Evolutionary conservation across 305 asterid genomes (phyloP).

Genomic region (Solanum hybrid): DNA sequence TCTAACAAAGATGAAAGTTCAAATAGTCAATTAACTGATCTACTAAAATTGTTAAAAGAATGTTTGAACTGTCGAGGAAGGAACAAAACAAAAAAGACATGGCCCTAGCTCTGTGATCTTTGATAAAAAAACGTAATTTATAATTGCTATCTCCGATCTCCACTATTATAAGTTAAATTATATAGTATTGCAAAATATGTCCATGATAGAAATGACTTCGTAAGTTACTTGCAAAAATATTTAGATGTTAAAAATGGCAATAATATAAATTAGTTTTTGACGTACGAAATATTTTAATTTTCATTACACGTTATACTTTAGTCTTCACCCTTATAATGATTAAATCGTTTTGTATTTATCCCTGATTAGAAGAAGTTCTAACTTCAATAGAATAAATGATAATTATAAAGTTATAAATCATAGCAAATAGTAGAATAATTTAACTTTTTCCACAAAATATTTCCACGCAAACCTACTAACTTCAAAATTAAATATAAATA

Average conservation of each 20-base stretch:
- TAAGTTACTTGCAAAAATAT: not conserved
- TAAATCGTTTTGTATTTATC: too few relatives aligned
- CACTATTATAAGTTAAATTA: not conserved
- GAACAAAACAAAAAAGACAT: not conserved
- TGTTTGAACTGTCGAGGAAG: not conserved
- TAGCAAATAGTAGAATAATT: not conserved
- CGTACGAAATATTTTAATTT: too few relatives aligned
- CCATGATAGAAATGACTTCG: not conserved
- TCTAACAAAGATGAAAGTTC: too few relatives aligned
- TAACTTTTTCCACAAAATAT: not conserved
- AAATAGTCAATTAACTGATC: too few relatives aligned
- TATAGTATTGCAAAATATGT: not conserved
- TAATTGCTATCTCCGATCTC: too few relatives aligned
- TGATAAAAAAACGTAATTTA: too few relatives aligned
- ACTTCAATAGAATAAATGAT: not conserved
- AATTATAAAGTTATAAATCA: not conserved
- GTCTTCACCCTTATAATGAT: not conserved
- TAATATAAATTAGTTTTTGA: too few relatives aligned
- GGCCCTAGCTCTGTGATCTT: not conserved
- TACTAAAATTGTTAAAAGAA: too few relatives aligned
- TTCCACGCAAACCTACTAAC: not conserved
- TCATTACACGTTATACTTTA: not conserved
- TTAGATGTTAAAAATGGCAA: not conserved
- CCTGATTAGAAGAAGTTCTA: not conserved
- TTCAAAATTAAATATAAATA: not conserved